These are phyloP conservation scores for Medicago arabica DNA, from an alignment of 306 rosid species.

Conservation along the genomic window DNA sequence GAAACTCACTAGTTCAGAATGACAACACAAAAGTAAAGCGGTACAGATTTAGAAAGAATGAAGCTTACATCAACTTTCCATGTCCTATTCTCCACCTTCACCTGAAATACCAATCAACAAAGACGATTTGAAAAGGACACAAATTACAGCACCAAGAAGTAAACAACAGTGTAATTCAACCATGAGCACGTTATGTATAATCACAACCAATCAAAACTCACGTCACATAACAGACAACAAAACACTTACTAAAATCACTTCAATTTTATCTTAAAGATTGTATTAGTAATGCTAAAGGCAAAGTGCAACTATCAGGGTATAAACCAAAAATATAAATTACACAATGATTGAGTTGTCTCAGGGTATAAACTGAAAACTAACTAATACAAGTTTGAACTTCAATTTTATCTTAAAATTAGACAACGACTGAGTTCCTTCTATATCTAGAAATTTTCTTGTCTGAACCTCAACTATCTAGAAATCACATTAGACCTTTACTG, in stretches of 20 bases:
- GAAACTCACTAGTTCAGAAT: slow-evolving; percentile 1
- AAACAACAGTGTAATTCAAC: not conserved
- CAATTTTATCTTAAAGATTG: not conserved
- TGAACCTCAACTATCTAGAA: not conserved
- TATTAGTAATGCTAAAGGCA: not conserved
- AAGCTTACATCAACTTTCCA: slow-evolving; percentile 97
- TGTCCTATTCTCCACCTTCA: slow-evolving; percentile 83
- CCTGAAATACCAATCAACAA: slow-evolving; percentile 62
- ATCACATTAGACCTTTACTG: not conserved
- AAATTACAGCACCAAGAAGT: not conserved
- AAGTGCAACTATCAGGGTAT: not conserved
- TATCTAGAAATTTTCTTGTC: not conserved
- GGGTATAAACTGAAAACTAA: not conserved
- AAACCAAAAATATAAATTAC: not conserved
- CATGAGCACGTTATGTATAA: not conserved
- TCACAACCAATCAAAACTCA: not conserved
- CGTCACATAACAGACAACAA: not conserved
- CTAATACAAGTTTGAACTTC: not conserved
- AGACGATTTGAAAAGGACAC: not conserved
- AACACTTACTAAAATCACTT: not conserved
- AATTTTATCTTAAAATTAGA: not conserved
- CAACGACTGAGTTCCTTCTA: not conserved
- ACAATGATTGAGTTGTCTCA: not conserved
- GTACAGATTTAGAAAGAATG: not conserved
- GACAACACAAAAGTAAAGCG: not conserved